Evolutionary conservation across 73 alveolate genomes (phyloP).

Genomic region (Paramecium bursaria): DNA sequence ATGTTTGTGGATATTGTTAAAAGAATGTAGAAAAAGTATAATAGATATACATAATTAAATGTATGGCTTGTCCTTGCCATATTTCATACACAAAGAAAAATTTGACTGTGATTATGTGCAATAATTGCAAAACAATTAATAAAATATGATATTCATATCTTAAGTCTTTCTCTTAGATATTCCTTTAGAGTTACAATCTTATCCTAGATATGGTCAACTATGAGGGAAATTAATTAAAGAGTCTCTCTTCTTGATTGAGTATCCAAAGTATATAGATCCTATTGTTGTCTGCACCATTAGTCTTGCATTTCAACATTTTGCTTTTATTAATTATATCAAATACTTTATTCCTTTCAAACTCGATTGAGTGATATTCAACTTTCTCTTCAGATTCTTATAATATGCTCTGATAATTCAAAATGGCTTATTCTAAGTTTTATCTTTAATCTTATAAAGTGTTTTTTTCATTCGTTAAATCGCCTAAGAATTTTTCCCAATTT

Average conservation of each 20-base stretch:
- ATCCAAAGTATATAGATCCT: conserved; percentile 45
- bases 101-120: no score
- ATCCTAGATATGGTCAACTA: conserved; percentile 50
- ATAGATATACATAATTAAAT: no score
- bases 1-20: no score
- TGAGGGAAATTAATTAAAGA: conserved; percentile 28
- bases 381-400: conserved; percentile 56
- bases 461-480: conserved; percentile 34
- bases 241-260: conserved; percentile 13
- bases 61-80: no score
- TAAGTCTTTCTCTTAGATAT: conserved; percentile 49
- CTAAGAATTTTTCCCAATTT: conserved; percentile 42
- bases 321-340: neutral
- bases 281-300: conserved; percentile 58
- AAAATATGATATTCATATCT: no score
- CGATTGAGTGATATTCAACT: conserved; percentile 43
- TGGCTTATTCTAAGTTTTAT: conserved; percentile 56
- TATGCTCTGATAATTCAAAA: conserved; percentile 40
- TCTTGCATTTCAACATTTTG: conserved; percentile 40
- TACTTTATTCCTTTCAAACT: conserved; percentile 53
- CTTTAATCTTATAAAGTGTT: conserved; percentile 44
- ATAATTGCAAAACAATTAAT: no score
- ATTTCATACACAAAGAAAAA: no score
- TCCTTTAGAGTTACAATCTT: conserved; percentile 55
- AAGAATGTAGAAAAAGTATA: no score